A percentile compares a stretch with the other conserved stretches of the same genome.
phyloP scores from a whole-genome alignment of 306 rosid species.

The Casuarina equisetifolia region DNA sequence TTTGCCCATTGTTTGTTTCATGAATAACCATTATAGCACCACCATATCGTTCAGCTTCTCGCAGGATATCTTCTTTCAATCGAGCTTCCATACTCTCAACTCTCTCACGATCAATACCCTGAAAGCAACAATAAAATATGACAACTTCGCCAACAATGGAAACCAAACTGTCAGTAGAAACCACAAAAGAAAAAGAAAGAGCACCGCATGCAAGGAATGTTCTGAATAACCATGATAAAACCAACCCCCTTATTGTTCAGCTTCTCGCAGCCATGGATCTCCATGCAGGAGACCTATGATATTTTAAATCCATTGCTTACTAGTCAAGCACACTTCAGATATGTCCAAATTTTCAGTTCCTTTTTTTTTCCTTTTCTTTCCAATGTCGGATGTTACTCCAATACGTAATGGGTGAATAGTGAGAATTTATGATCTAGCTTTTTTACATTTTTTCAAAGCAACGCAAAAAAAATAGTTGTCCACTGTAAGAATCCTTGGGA shows the following conservation, averaged over 20 bases:
- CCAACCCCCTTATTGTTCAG: too few species aligned
- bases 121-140: constrained; percentile 27
- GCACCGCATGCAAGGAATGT: constrained; percentile 9
- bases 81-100: constrained; percentile 96
- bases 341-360: neutral
- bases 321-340: neutral
- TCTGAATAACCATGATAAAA: neutral
- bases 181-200: constrained; percentile 6
- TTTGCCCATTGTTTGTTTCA: constrained; percentile 78
- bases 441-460: neutral
- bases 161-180: constrained; percentile 11
- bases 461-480: neutral
- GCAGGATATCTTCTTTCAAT: constrained; percentile 73
- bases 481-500: neutral
- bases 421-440: neutral
- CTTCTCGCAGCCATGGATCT: neutral
- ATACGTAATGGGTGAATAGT: neutral
- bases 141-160: constrained; percentile 33
- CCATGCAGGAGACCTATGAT: neutral
- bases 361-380: neutral
- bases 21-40: constrained; percentile 92
- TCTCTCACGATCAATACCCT: constrained; percentile 89
- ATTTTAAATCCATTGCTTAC: neutral
- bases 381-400: neutral
- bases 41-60: constrained; percentile 77